A percentile compares a stretch with the other conserved stretches of the same genome.
Conservation (phyloP, 345 rosid genomes). For the Brassica napus region DNA sequence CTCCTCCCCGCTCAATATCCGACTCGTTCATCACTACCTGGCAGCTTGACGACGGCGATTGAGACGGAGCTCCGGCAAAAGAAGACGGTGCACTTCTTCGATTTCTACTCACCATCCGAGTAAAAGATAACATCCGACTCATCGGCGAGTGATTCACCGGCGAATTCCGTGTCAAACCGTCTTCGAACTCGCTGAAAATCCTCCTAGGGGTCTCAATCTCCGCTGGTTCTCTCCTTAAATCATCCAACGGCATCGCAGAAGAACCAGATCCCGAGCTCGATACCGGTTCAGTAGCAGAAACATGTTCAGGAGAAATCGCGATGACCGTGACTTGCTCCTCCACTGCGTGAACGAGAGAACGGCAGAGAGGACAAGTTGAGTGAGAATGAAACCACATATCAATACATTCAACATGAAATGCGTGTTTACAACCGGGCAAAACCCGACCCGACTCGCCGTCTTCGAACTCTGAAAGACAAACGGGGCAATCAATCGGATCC, state of each 20-base stretch:
- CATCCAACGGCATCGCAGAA: no score
- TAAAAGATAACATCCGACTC: not conserved
- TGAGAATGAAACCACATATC: not conserved
- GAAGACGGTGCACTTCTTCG: constrained; percentile 43
- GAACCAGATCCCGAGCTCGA: no score
- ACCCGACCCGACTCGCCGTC: not conserved
- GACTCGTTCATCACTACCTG: constrained; percentile 34
- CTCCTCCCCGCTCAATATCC: constrained; percentile 52
- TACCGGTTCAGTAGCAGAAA: not conserved
- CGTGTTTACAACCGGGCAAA: not conserved
- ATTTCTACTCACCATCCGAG: constrained; percentile 42
- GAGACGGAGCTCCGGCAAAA: constrained; percentile 21
- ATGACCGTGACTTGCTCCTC: not conserved
- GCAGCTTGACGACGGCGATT: constrained; percentile 21
- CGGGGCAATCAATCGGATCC: not conserved
- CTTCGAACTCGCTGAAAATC: no score
- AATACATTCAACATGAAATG: not conserved
- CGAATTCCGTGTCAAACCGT: no score
- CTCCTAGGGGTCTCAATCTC: no score
- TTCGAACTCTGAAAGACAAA: not conserved
- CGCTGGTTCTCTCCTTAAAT: no score
- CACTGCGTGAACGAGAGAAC: not conserved
- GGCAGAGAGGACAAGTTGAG: not conserved
- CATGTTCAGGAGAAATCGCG: not conserved
- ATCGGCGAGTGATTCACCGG: not conserved